Conservation (phyloP, 495 filamentous ascomycete genomes). For the Aspergillus leporis region DNA sequence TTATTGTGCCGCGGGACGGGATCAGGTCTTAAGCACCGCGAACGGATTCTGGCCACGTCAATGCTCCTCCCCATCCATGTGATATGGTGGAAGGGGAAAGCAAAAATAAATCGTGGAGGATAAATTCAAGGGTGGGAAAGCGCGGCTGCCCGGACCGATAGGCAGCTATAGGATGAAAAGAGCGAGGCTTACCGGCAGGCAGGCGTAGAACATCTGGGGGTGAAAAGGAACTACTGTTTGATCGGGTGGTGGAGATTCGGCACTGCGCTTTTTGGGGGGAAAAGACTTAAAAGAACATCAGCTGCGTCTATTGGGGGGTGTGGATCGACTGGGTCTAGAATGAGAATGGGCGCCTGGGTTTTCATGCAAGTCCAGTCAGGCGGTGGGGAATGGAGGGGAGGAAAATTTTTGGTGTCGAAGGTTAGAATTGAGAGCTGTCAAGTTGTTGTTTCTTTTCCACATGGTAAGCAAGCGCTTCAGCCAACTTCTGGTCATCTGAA, state of each 20-base stretch:
- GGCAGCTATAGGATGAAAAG: neutral
- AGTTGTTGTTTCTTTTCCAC: neutral
- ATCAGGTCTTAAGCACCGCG: constrained; percentile 14
- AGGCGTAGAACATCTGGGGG: neutral
- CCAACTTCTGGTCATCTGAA: constrained; percentile 10
- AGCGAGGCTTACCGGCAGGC: neutral
- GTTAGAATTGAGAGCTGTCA: constrained; percentile 2
- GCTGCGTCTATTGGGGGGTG: neutral
- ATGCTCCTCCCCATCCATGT: constrained; percentile 20
- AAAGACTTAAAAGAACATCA: neutral
- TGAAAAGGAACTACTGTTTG: neutral
- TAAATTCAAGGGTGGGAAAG: neutral
- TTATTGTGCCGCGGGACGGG: constrained; percentile 19
- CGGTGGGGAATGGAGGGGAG: neutral
- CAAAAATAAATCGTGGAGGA: constrained; percentile 3
- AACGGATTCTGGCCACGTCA: constrained; percentile 30
- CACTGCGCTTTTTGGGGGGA: neutral
- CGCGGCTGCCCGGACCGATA: neutral
- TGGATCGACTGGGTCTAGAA: constrained; percentile 3
- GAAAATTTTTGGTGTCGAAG: neutral
- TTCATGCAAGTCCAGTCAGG: constrained; percentile 5
- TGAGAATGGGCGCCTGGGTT: neutral
- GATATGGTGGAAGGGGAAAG: constrained; percentile 7
- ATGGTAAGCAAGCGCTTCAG: constrained; percentile 2
- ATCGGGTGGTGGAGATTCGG: constrained; percentile 6